These are phyloP conservation scores for Apiospora marii DNA, from an alignment of 2,329 filamentous ascomycete genomes.

Conservation along the genomic window DNA sequence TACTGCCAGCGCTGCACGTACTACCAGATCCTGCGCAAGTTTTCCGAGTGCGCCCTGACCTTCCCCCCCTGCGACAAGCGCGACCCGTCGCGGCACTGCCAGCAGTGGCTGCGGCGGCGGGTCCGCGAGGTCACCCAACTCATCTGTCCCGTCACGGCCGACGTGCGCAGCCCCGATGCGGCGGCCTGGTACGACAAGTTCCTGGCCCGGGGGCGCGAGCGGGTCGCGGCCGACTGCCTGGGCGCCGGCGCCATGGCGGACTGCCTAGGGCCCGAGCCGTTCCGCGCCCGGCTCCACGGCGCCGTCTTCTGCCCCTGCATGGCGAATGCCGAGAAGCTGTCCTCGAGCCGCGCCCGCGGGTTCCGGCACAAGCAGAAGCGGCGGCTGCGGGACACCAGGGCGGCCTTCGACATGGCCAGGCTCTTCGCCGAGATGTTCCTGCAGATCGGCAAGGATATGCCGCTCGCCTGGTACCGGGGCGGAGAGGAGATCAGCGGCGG, in stretches of 20 bases:
- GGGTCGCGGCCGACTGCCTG: no score
- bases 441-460: background rate
- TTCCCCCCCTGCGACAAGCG: background rate
- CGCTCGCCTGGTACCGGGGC: background rate
- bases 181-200: background rate
- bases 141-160: background rate
- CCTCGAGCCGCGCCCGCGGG: no score
- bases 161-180: background rate
- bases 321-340: background rate
- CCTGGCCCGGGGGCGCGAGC: no score
- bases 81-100: background rate
- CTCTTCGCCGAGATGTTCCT: background rate
- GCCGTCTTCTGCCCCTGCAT: background rate
- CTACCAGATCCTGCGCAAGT: background rate
- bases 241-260: no score
- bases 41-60: background rate
- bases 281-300: background rate
- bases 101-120: no score
- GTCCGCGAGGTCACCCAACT: background rate
- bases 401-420: background rate
- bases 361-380: background rate
- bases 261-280: background rate
- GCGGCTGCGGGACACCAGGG: no score
- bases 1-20: background rate
- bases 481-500: no score